phyloP scores from a whole-genome alignment of 2,329 filamentous ascomycete species.

The Xylaria arbuscula region DNA sequence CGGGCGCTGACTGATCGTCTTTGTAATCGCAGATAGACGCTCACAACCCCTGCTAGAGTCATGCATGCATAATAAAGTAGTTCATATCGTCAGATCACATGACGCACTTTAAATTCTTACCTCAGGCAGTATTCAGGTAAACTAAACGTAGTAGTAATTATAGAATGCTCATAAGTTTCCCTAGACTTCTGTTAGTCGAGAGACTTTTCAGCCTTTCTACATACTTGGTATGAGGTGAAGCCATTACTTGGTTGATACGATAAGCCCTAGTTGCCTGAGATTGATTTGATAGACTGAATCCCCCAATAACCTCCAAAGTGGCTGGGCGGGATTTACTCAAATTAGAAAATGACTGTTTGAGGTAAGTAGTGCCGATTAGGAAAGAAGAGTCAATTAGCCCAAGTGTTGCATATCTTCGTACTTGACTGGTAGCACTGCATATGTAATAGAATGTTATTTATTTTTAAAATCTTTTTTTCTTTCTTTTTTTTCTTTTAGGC shows the following conservation, averaged over 20 bases:
- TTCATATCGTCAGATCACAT: conserved; percentile 20
- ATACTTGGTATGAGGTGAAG: too few species aligned
- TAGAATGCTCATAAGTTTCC: conserved; percentile 12
- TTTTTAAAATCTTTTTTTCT: background rate
- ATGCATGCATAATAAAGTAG: conserved; percentile 23
- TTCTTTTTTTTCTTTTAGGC: background rate
- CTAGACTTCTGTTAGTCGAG: background rate
- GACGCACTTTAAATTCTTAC: conserved; percentile 2
- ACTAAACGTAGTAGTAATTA: conserved; percentile 17
- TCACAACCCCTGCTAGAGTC: conserved; percentile 7
- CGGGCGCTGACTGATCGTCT: conserved; percentile 34
- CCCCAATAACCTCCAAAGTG: background rate
- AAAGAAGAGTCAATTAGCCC: background rate
- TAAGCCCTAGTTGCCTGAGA: conserved; percentile 21
- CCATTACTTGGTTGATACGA: background rate
- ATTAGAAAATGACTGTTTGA: conserved; percentile 10
- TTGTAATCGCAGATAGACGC: conserved; percentile 31
- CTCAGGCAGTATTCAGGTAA: conserved; percentile 1
- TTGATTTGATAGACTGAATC: background rate
- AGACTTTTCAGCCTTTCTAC: background rate
- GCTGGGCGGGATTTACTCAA: conserved; percentile 10
- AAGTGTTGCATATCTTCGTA: background rate
- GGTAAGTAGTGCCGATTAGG: background rate
- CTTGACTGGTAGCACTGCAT: background rate
- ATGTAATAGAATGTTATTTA: too few species aligned